Percentiles rank a stretch among this genome's conserved stretches.
These are phyloP conservation scores for Aeschynomene evenia DNA, from an alignment of 306 rosid genomes.

Conservation along the genomic window DNA sequence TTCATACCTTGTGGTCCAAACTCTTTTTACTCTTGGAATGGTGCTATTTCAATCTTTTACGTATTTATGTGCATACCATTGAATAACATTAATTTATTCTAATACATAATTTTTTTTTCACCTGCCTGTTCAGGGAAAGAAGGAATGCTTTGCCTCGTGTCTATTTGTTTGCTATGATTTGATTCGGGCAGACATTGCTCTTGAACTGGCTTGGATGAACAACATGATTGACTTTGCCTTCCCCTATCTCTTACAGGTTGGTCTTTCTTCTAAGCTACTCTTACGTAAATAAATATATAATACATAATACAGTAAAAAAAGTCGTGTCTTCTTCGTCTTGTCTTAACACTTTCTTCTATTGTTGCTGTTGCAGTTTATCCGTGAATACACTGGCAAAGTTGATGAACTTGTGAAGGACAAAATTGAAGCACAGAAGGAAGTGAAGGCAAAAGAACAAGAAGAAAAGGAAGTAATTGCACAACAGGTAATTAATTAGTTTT, in stretches of 20 bases:
- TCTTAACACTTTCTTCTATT: neutral
- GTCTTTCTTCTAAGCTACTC: constrained; percentile 11
- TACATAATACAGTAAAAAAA: neutral
- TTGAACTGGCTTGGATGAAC: constrained; percentile 96
- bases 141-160: constrained; percentile 97
- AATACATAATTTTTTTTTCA: constrained; percentile 3
- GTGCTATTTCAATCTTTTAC: constrained; percentile 4
- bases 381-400: constrained; percentile 94
- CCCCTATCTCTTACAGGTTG: constrained; percentile 90
- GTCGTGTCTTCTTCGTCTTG: constrained; percentile 19
- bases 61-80: neutral
- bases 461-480: constrained; percentile 91
- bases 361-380: constrained; percentile 66
- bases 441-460: constrained; percentile 77
- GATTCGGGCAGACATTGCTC: constrained; percentile 78
- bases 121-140: constrained; percentile 79
- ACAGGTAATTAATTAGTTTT: constrained; percentile 65
- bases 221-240: constrained; percentile 93
- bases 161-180: constrained; percentile 96
- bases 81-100: neutral
- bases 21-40: neutral
- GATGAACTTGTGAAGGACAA: constrained; percentile 91
- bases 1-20: neutral
- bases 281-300: neutral
- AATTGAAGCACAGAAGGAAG: constrained; percentile 75